These are phyloP conservation scores for Phytopythium ostracodes DNA, from an alignment of 352 stramenopile species.

Conservation along the genomic window DNA sequence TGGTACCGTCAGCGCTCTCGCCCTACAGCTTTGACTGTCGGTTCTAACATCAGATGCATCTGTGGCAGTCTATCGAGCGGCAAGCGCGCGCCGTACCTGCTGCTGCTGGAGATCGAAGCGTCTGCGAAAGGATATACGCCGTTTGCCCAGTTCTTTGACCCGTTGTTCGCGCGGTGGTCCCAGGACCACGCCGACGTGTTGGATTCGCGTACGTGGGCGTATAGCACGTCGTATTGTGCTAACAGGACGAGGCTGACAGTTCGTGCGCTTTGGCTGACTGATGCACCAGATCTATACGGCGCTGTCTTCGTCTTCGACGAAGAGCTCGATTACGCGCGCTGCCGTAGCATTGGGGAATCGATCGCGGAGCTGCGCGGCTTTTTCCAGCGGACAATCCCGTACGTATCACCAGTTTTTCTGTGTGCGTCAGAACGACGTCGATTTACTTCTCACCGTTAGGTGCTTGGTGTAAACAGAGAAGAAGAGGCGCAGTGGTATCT, in stretches of 20 bases:
- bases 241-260: not conserved
- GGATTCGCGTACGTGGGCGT: slow-evolving; percentile 27
- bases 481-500: slow-evolving; percentile 15
- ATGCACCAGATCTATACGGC: slow-evolving; percentile 46
- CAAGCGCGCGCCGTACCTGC: slow-evolving; percentile 38
- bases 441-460: slow-evolving; percentile 3
- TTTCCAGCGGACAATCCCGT: slow-evolving; percentile 36
- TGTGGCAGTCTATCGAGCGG: slow-evolving; percentile 26
- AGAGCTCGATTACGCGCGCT: slow-evolving; percentile 54
- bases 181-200: slow-evolving; percentile 18
- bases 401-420: not conserved
- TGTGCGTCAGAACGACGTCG: not conserved
- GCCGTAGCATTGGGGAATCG: slow-evolving; percentile 48
- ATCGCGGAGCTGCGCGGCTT: slow-evolving; percentile 27
- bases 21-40: too few species aligned
- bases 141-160: slow-evolving; percentile 57
- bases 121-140: slow-evolving; percentile 16
- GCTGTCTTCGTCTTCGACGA: slow-evolving; percentile 66
- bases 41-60: not conserved
- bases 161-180: slow-evolving; percentile 38
- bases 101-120: slow-evolving; percentile 45
- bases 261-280: not conserved
- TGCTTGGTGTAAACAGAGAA: slow-evolving; percentile 14
- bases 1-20: slow-evolving; percentile 17
- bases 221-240: too few species aligned